Base-by-base conservation (phyloP, 805 yeast genomes). In the Scheffersomyces lignosus region DNA sequence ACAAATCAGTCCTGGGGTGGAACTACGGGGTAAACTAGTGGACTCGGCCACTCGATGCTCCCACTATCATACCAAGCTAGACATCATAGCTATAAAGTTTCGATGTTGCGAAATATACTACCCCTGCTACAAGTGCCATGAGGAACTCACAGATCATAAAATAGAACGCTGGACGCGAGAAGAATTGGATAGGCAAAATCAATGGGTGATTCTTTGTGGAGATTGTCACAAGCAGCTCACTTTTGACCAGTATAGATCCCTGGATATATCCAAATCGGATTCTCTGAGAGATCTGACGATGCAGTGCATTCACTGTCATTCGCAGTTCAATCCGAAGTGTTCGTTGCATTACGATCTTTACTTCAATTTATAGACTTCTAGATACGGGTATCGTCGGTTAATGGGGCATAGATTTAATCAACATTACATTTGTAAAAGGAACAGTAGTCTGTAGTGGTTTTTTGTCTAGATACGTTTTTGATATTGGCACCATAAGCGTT, bases 101-200 rank as follows among this genome's bases (percentile, higher is more conserved):
- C 52, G 53, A 40, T 69, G 74, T 48, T 69, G 74, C 41, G 44
- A 38, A 4, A 32, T 35, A 12, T 69, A 58, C 39, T 69, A 52
- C 41, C 71, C 73, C 3, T 69, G 74, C 48, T 63, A 48, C 46
- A 40, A 64, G 43, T 69, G 74, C 47, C 74, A 69, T 41, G 42
- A 43, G 15, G 51, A 47, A 22, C 34, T 28, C 20, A 27, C 41
- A 5, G 29, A 33, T n/a, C 59, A 51, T 28, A 34, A 31, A 8
- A 25, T 38, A 2, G 31, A 18, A 14, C 47, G 48, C 27, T 58
- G 54, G 51, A 10, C 29, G 20, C 27, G 13, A 12, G 6, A 6
- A 5, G 47, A 45, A 6, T 31, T 52, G 6, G 38, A 29, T 51
- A 50, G 47, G 32, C 25, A 25, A n/a, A 6, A 5, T 15, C 15